Evolutionary conservation across 768 basidiomycete species (phyloP), one percentile per base, ranked within the genome.

Genomic region (Lactarius vividus): DNA sequence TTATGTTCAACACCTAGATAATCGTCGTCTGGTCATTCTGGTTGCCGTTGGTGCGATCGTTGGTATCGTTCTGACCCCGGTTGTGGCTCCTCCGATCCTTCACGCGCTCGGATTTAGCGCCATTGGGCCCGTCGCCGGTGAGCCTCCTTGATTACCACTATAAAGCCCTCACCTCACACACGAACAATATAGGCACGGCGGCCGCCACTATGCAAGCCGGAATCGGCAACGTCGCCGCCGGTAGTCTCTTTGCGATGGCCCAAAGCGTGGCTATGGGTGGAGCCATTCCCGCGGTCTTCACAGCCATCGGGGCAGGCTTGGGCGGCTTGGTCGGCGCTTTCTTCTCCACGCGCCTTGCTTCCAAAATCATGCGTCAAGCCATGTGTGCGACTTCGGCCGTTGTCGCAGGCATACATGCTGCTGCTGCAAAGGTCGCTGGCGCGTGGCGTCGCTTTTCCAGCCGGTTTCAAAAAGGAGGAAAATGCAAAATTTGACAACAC

Each of bases 221-320:
- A 11, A 67, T 69, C 29, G 65, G 65, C 8, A 67, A 60, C 28
- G 65, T 67, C 31, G 65, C 2, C 9, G 65, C 65, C 9, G 65
- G 65, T 1, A 68, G 57, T 23, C 4, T 54, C 0, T 63, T 67
- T 46, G 66, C 68, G 18, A 9, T 8, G 1, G 49, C 37, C 3
- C 68, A 69, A 46, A 63, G 61, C 37, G 33, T 57, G 3, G 68
- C 61, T 46, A 69, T 63, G 59, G 58, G 66, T 11, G 62, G 66
- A 7, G 62, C 49, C 5, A 9, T 63, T 1, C 52, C 66, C 28
- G 39, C 39, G 0, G 31, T 23, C 28, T 8, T 67, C 15, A 53
- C 40, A 2, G 65, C 52, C 3, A 26, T 49, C 31, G 53, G 61
- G 1, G 61, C 46, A 1, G 61, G 42, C 29, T 11, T 49, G 33